A percentile compares a stretch with the other conserved stretches of the same genome.
These are phyloP conservation scores for Pseudocercospora cruenta DNA, from an alignment of 2,329 filamentous ascomycete genomes.

Conservation along the genomic window DNA sequence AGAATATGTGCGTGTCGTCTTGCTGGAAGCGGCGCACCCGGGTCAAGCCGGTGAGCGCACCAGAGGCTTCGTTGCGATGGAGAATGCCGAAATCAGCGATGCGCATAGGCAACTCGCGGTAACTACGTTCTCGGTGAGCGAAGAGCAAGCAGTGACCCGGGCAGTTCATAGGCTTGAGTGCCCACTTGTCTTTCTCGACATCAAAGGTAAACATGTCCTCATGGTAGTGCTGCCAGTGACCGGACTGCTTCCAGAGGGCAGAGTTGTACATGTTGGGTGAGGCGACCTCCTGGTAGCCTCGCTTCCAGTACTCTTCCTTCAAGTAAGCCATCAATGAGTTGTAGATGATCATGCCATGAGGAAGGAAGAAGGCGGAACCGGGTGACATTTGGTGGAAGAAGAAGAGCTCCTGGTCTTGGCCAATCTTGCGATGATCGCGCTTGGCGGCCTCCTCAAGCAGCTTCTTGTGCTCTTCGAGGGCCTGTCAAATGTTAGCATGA, in stretches of 20 bases:
- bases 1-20: constrained; percentile 97
- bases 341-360: constrained; percentile 90
- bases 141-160: constrained; percentile 92
- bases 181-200: constrained; percentile 81
- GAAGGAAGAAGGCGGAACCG: constrained; percentile 77
- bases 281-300: constrained; percentile 92
- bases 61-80: constrained; percentile 93
- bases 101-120: constrained; percentile 85
- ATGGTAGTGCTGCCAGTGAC: constrained; percentile 91
- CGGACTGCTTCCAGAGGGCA: constrained; percentile 89
- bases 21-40: constrained; percentile 93
- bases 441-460: constrained; percentile 98
- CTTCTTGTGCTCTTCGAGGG: constrained; percentile 83
- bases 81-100: constrained; percentile 95
- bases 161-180: constrained; percentile 97
- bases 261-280: constrained; percentile 97
- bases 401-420: constrained; percentile 94
- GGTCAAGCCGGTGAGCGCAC: constrained; percentile 86
- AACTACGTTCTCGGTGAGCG: constrained; percentile 78
- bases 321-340: constrained; percentile 84
- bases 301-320: constrained; percentile 85
- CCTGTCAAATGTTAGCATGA: constrained; percentile 18
- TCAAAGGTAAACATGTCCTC: constrained; percentile 94
- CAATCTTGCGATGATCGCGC: constrained; percentile 91
- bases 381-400: constrained; percentile 96